These are phyloP conservation scores for Suhomyces canberraensis DNA, from an alignment of 805 yeast species.

Conservation along the genomic window DNA sequence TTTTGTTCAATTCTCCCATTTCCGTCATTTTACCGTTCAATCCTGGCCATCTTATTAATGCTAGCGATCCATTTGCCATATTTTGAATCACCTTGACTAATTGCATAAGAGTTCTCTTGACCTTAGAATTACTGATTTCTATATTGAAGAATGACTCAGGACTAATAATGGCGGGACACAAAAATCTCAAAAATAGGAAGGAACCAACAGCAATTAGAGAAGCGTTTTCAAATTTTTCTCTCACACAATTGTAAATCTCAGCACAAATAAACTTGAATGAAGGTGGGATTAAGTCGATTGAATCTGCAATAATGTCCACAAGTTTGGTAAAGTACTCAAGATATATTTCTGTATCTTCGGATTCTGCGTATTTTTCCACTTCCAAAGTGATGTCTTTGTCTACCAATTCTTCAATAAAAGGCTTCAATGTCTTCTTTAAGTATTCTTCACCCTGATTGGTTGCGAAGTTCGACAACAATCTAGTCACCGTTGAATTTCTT, in stretches of 20 bases:
- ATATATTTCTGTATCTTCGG: slow-evolving; percentile 43
- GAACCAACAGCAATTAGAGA: slow-evolving; percentile 74
- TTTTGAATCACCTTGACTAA: slow-evolving; percentile 82
- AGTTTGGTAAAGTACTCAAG: slow-evolving; percentile 53
- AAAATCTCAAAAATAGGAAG: slow-evolving; percentile 72
- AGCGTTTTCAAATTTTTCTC: slow-evolving; percentile 59
- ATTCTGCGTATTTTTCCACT: slow-evolving; percentile 50
- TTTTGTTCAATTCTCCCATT: slow-evolving; percentile 24
- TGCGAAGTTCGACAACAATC: slow-evolving; percentile 69
- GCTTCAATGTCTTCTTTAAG: slow-evolving; percentile 49
- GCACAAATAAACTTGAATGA: slow-evolving; percentile 72
- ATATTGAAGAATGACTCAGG: slow-evolving; percentile 60
- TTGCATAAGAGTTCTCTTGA: slow-evolving; percentile 67
- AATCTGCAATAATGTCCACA: slow-evolving; percentile 56
- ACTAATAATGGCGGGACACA: slow-evolving; percentile 87
- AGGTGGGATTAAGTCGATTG: slow-evolving; percentile 59
- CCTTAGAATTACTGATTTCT: slow-evolving; percentile 26
- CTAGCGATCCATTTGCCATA: slow-evolving; percentile 78
- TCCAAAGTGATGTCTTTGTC: slow-evolving; percentile 54
- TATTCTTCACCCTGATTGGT: slow-evolving; percentile 63
- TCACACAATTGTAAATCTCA: slow-evolving; percentile 56
- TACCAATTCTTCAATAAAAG: slow-evolving; percentile 53
- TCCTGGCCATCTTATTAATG: slow-evolving; percentile 62
- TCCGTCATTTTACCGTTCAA: slow-evolving; percentile 42
- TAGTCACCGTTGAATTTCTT: slow-evolving; percentile 78